A percentile compares a stretch with the other conserved stretches of the same genome.
Evolutionary conservation across 495 filamentous ascomycete species (phyloP).

Genomic region (Aspergillus incahuasiensis): DNA sequence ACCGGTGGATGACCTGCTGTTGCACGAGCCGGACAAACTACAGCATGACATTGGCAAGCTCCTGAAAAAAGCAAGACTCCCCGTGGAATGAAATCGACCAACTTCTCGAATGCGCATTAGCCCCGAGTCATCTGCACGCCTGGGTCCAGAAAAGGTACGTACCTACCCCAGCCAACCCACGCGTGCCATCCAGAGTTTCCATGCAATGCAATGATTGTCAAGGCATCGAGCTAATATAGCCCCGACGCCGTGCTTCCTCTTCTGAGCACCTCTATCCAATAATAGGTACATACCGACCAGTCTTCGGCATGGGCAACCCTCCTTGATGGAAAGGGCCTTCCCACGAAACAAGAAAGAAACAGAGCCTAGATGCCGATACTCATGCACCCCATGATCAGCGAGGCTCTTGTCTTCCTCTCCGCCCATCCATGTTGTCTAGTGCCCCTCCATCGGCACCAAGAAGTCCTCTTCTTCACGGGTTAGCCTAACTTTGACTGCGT

Average conservation of each 20-base stretch:
- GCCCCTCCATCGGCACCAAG: background rate
- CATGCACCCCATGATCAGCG: conserved; percentile 1
- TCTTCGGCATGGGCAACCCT: background rate
- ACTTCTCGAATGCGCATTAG: conserved; percentile 11
- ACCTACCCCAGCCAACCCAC: background rate
- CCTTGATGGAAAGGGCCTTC: background rate
- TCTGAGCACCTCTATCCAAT: conserved; percentile 12
- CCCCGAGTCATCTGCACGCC: conserved; percentile 19
- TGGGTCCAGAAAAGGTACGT: conserved; percentile 10
- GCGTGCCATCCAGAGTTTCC: background rate
- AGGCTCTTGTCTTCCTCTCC: background rate
- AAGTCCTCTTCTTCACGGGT: background rate
- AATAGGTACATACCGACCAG: background rate
- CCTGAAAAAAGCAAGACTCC: conserved; percentile 1
- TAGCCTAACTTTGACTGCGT: background rate
- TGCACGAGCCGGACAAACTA: conserved; percentile 1
- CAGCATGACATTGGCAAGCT: conserved; percentile 3
- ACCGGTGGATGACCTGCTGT: background rate
- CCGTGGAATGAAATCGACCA: conserved; percentile 8
- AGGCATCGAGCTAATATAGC: conserved; percentile 12
- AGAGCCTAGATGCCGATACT: conserved; percentile 1
- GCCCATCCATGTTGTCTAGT: background rate
- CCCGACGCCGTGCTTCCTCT: conserved; percentile 10
- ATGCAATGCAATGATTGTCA: conserved; percentile 22
- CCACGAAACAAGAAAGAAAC: background rate